These are phyloP conservation scores for Calocybe cyanea DNA, from an alignment of 768 basidiomycete species.

Conservation along the genomic window DNA sequence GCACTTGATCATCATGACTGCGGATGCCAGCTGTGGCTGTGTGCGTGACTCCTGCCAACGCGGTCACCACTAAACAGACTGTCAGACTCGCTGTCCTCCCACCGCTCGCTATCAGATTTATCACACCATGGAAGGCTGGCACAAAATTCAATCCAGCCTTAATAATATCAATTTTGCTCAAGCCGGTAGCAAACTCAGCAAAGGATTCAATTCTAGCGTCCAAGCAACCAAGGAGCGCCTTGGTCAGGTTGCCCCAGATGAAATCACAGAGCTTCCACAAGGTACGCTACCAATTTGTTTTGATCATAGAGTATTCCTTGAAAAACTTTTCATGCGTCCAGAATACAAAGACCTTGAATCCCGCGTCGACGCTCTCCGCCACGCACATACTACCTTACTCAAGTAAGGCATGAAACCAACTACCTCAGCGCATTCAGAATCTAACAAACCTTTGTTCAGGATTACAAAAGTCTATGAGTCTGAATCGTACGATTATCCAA, in stretches of 20 bases:
- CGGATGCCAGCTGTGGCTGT: no score
- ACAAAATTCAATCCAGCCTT: slow-evolving; percentile 60
- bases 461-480: slow-evolving; percentile 85
- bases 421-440: background rate
- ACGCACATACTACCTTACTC: slow-evolving; percentile 71
- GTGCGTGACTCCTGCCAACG: background rate
- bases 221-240: slow-evolving; percentile 86
- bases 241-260: slow-evolving; percentile 85
- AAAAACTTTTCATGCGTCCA: slow-evolving; percentile 22
- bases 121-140: slow-evolving; percentile 60
- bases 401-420: slow-evolving; percentile 48
- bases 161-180: slow-evolving; percentile 66
- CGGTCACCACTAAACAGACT: slow-evolving; percentile 1
- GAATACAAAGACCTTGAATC: slow-evolving; percentile 97
- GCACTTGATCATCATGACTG: no score
- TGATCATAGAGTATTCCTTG: background rate
- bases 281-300: slow-evolving; percentile 37
- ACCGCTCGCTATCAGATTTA: background rate
- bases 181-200: slow-evolving; percentile 71
- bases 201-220: slow-evolving; percentile 76
- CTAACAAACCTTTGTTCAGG: slow-evolving; percentile 32
- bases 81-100: slow-evolving; percentile 10
- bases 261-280: slow-evolving; percentile 92
- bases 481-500: slow-evolving; percentile 88
- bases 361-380: slow-evolving; percentile 87